Evolutionary conservation across 1,139 yeast genomes (phyloP), one percentile per base, ranked within the genome.

Genomic region (Geotrichum restrictum): DNA sequence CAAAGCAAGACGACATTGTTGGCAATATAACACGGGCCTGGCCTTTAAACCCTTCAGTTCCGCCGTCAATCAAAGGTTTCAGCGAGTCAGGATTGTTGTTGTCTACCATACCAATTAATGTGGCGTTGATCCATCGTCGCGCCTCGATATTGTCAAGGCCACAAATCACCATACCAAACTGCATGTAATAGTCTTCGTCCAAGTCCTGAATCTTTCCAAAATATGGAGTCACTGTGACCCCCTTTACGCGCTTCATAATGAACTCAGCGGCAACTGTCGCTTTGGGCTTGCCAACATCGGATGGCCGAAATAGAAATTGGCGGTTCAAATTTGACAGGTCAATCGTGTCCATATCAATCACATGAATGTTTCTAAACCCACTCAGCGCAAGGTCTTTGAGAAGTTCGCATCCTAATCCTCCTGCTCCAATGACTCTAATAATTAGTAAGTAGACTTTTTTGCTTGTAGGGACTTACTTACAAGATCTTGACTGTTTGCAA

Each of bases 331-430:
- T 93, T 21, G 96, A 85, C 21, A 93, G 70, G 64, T 93, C 98
- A 55, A 93, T 88, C 1, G 95, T 88, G 68, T 93, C 98, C 96
- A 91, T 87, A 66, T 93, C 98, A 40, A 93, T 87, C 16, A 93
- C 83, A 61, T 87, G 85, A 40, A 93, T 82, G 55, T 83, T 74
- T 49, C 73, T 74, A 63, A 91, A 86, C 3, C 96, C 95, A 2
- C 84, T 75, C 52, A 87, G 73, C 0, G 94, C 93, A 48, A 93
- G 73, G 68, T 89, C 82, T 71, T 91, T 91, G 49, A 93, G 71
- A 36, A 93, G 82, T 69, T 93, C 98, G 71, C 98, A 93, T 0
- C 98, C 98, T 10, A 93, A 73, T 0, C 98, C 98, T 1, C 98
- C 98, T 1, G 98, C 97, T 0, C 98, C 98, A 39, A 91, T 58